Percentiles rank a stretch among this genome's conserved stretches.
phyloP scores from a whole-genome alignment of 2,329 filamentous ascomycete species.

The Trichophyton verrucosum region DNA sequence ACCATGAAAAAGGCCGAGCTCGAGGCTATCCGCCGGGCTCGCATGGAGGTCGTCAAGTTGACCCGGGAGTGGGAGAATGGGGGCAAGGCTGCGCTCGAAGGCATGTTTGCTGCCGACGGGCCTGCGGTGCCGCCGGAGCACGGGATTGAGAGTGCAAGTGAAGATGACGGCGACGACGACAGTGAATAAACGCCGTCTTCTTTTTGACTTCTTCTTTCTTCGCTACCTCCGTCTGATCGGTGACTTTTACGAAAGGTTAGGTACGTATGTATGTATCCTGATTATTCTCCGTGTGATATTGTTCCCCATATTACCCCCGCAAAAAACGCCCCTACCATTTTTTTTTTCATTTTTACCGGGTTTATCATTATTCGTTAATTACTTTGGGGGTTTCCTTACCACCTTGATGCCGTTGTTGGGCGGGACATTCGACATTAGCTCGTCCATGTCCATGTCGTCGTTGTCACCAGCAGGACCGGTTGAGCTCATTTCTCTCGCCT shows the following conservation, averaged over 20 bases:
- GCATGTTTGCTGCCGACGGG: slow-evolving; percentile 18
- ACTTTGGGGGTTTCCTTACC: slow-evolving; percentile 46
- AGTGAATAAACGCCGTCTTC: slow-evolving; percentile 18
- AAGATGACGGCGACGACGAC: slow-evolving; percentile 38
- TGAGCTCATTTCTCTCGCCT: slow-evolving; percentile 22
- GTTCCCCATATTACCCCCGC: not conserved
- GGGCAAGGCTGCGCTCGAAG: slow-evolving; percentile 30
- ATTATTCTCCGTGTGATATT: not conserved
- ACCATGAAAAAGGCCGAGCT: slow-evolving; percentile 89
- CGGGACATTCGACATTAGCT: slow-evolving; percentile 31
- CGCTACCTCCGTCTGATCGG: not conserved
- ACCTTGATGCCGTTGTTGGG: slow-evolving; percentile 59
- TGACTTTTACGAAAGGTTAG: not conserved
- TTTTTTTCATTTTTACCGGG: not conserved
- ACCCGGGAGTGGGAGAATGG: slow-evolving; percentile 39
- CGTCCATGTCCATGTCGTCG: slow-evolving; percentile 18
- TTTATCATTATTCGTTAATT: slow-evolving; percentile 21
- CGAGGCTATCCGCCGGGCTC: slow-evolving; percentile 69
- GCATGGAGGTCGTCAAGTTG: slow-evolving; percentile 56
- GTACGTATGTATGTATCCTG: not conserved
- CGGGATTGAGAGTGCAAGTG: slow-evolving; percentile 34
- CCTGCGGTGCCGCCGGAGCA: slow-evolving; percentile 19
- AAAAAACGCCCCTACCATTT: not conserved
- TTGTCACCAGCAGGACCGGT: slow-evolving; percentile 17
- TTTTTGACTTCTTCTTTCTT: not conserved